phyloP scores from a whole-genome alignment of 2,329 filamentous ascomycete genomes.

The Chrysoporthe puriensis region DNA sequence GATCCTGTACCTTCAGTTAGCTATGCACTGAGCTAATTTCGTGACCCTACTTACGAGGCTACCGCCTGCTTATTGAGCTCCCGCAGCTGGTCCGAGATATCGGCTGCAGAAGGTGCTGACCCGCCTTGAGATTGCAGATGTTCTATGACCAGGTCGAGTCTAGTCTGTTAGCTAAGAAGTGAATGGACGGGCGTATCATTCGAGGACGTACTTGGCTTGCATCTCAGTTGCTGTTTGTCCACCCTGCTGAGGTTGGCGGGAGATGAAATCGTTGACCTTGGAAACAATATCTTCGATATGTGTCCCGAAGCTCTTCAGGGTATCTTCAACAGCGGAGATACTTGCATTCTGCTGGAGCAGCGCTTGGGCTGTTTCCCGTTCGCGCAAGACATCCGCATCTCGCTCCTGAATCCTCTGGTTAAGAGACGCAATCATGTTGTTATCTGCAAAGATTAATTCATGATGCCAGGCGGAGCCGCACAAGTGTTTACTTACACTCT shows the following conservation, averaged over 20 bases:
- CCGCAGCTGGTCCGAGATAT: slow-evolving; percentile 15
- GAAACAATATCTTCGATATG: slow-evolving; percentile 16
- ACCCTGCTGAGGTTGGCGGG: slow-evolving; percentile 22
- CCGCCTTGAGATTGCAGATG: slow-evolving; percentile 8
- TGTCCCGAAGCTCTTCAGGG: slow-evolving; percentile 14
- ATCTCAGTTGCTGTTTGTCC: slow-evolving; percentile 21
- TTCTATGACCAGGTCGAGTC: slow-evolving; percentile 20
- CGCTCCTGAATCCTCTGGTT: slow-evolving; percentile 25
- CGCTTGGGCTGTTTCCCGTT: slow-evolving; percentile 18
- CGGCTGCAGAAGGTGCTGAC: neutral
- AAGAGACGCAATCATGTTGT: slow-evolving; percentile 30
- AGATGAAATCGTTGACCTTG: slow-evolving; percentile 14
- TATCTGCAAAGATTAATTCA: slow-evolving; percentile 23
- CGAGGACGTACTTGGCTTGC: slow-evolving; percentile 18
- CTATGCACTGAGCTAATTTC: neutral
- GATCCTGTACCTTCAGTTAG: slow-evolving; percentile 12
- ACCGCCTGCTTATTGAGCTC: slow-evolving; percentile 18
- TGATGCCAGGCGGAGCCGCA: too few species aligned
- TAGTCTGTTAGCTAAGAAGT: slow-evolving; percentile 2
- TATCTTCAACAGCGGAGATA: slow-evolving; percentile 13
- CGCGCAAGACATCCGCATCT: slow-evolving; percentile 17
- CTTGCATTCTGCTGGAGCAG: slow-evolving; percentile 18
- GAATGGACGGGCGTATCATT: neutral
- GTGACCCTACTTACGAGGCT: slow-evolving; percentile 16
- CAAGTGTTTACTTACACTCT: slow-evolving; percentile 21